Base-by-base conservation (phyloP, 176 grass and related monocot genomes). In the Thinopyrum elongatum region DNA sequence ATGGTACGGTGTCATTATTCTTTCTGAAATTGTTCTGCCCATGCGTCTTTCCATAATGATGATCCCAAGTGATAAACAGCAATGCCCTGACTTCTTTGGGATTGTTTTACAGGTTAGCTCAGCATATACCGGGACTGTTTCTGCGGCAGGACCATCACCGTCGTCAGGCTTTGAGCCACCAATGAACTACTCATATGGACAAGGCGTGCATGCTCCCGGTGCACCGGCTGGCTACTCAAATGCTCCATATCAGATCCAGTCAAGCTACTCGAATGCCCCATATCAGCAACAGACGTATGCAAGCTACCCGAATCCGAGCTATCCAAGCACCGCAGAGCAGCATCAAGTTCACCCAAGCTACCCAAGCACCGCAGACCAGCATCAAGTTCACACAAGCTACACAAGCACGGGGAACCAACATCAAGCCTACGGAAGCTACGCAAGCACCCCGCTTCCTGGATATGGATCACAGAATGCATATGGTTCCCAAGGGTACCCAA, bases 61-160 rank as follows among this genome's bases (percentile, higher is more conserved):
- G 15, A 26, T 79, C 34, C 44, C 46, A 39, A 68, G 15, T 27
- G 27, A 17, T 27, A 25, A 39, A 42, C 14, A 28, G 14, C 33
- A 74, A 7, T 80, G 5, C 55, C 29, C 53, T 77, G 47, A 83
- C 10, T 10, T 77, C 19, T 66, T 35, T 30, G 35, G 9, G 21
- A 25, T 34, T 70, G 23, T 79, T 39, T 91, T 86, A 46, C 85
- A 94, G 90, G 73, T 64, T 72, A 60, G 36, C 59, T 74, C 77
- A 67, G 22, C 51, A 61, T 66, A 87, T 84, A 8, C 47, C 31
- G 42, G 79, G 70, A 27, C 47, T 86, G 47, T 80, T 79, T 46
- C 46, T 23, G 39, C 3, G 27, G 86, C 76, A 86, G 65, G 49
- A 25, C 14, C 69, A 68, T 78, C 79, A 62, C 30, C 60, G 15